phyloP scores from a whole-genome alignment of 2,329 filamentous ascomycete genomes.

The Pseudogymnoascus sp. region DNA sequence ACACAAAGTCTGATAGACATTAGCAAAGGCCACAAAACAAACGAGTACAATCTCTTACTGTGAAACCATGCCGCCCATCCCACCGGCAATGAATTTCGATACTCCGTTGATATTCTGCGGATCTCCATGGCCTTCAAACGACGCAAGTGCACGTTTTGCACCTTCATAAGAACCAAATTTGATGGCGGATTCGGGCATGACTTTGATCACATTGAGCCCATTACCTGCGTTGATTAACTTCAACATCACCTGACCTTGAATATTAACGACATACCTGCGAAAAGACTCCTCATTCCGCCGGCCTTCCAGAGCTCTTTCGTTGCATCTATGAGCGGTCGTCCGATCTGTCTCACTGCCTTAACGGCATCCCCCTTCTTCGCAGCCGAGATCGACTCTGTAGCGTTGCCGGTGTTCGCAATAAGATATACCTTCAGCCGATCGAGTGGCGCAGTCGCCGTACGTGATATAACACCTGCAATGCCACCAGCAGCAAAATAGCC shows the following conservation, averaged over 20 bases:
- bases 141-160: constrained; percentile 77
- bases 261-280: constrained; percentile 60
- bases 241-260: constrained; percentile 8
- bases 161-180: constrained; percentile 98
- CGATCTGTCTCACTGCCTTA: constrained; percentile 55
- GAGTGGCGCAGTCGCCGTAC: constrained; percentile 89
- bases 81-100: constrained; percentile 86
- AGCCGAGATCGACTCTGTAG: constrained; percentile 51
- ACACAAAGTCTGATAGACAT: constrained; percentile 61
- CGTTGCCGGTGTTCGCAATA: constrained; percentile 73
- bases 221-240: constrained; percentile 55
- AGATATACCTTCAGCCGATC: constrained; percentile 97
- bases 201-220: constrained; percentile 91
- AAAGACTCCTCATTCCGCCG: constrained; percentile 81
- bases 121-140: constrained; percentile 80
- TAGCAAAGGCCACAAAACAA: background rate
- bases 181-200: constrained; percentile 97
- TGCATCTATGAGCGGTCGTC: constrained; percentile 62
- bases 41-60: constrained; percentile 49
- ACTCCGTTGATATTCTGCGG: constrained; percentile 68
- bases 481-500: constrained; percentile 97
- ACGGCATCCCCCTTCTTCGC: constrained; percentile 62
- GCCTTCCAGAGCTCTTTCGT: constrained; percentile 72
- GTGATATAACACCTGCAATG: constrained; percentile 85
- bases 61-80: constrained; percentile 85